These are phyloP conservation scores for Phyllosticta citrichinensis DNA, from an alignment of 2,329 filamentous ascomycete species.

Conservation along the genomic window DNA sequence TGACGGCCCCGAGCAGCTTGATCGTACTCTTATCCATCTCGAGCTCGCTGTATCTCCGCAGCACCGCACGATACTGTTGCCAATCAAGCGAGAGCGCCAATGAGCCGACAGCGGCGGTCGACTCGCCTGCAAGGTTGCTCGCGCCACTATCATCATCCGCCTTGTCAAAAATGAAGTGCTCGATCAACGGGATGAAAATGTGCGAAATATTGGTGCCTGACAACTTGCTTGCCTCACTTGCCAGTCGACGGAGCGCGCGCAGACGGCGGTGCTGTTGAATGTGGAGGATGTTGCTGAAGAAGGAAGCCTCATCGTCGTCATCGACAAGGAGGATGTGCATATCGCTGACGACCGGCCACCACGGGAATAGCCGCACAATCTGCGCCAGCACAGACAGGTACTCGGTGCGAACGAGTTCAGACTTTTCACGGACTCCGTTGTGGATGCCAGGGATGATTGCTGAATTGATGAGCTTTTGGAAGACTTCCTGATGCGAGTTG, in stretches of 20 bases:
- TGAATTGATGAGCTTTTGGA: slow-evolving; percentile 49
- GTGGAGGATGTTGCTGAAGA: slow-evolving; percentile 88
- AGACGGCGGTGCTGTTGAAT: slow-evolving; percentile 80
- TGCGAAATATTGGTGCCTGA: slow-evolving; percentile 70
- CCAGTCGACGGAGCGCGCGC: slow-evolving; percentile 69
- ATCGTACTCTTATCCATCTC: slow-evolving; percentile 81
- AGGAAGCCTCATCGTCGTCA: slow-evolving; percentile 70
- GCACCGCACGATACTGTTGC: slow-evolving; percentile 77
- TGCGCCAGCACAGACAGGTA: slow-evolving; percentile 70
- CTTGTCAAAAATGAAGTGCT: slow-evolving; percentile 86
- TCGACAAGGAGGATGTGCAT: slow-evolving; percentile 59
- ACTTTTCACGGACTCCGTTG: slow-evolving; percentile 63
- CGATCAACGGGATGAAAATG: slow-evolving; percentile 81
- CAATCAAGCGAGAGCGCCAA: slow-evolving; percentile 73
- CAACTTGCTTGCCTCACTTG: slow-evolving; percentile 58
- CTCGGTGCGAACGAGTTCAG: slow-evolving; percentile 77
- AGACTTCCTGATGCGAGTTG: slow-evolving; percentile 38
- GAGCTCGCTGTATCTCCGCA: slow-evolving; percentile 74
- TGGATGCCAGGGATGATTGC: slow-evolving; percentile 69
- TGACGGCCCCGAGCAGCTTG: slow-evolving; percentile 67
- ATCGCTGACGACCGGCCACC: slow-evolving; percentile 63
- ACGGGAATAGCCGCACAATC: slow-evolving; percentile 59
- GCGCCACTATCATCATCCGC: slow-evolving; percentile 65
- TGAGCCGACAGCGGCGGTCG: slow-evolving; percentile 67
- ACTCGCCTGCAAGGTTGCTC: slow-evolving; percentile 77